These are phyloP conservation scores for Litchi chinensis DNA, from an alignment of 345 rosid species.

Conservation along the genomic window DNA sequence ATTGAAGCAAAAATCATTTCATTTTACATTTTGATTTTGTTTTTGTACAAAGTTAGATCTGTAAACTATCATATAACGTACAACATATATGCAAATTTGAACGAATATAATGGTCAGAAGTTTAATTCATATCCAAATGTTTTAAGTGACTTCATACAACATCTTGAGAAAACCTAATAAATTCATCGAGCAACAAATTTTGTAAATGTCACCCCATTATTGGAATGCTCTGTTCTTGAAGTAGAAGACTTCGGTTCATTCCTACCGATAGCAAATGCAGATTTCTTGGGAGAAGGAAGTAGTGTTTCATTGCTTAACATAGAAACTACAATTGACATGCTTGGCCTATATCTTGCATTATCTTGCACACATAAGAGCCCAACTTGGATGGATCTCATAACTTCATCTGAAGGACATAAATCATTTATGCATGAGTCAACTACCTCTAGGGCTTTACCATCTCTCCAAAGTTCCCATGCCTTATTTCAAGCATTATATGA, in stretches of 20 bases:
- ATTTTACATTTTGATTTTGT: too few species aligned
- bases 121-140: too few species aligned
- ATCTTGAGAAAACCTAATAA: too few species aligned
- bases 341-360: constrained; percentile 13
- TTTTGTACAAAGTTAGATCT: too few species aligned
- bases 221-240: not conserved
- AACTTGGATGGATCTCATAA: constrained; percentile 12
- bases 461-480: constrained; percentile 24
- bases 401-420: not conserved
- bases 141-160: too few species aligned
- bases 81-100: too few species aligned
- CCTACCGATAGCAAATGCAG: not conserved
- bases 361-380: constrained; percentile 19
- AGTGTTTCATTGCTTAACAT: constrained; percentile 15
- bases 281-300: constrained; percentile 17
- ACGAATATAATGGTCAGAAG: too few species aligned
- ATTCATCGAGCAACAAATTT: not conserved
- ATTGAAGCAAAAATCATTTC: too few species aligned
- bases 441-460: constrained; percentile 17
- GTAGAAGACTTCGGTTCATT: not conserved
- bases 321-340: constrained; percentile 14
- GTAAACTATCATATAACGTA: too few species aligned
- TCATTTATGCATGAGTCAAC: constrained; percentile 1
- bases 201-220: not conserved
- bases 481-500: not conserved